Evolutionary conservation across 2,329 filamentous ascomycete species (phyloP).

Genomic region (Neonectria faginata): DNA sequence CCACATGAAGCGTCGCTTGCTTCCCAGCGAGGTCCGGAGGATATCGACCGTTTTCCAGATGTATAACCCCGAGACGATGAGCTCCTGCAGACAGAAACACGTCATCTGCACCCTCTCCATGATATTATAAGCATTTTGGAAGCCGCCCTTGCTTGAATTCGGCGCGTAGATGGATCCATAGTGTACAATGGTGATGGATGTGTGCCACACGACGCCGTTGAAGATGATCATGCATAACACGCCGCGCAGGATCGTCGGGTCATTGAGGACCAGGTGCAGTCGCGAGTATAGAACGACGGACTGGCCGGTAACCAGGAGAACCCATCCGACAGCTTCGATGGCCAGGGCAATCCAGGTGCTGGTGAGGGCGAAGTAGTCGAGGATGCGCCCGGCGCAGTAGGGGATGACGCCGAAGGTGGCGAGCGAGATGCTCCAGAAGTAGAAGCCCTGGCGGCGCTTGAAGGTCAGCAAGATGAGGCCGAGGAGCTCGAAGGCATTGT

Average conservation of each 20-base stretch:
- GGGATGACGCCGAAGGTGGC: conserved; percentile 49
- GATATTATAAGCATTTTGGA: conserved; percentile 49
- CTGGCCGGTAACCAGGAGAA: conserved; percentile 68
- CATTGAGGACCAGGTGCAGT: conserved; percentile 67
- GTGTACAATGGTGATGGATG: conserved; percentile 66
- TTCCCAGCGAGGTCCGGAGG: conserved; percentile 29
- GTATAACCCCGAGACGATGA: conserved; percentile 19
- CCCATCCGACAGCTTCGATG: conserved; percentile 43
- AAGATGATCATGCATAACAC: conserved; percentile 68
- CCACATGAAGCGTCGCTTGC: conserved; percentile 28
- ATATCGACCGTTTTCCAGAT: conserved; percentile 25
- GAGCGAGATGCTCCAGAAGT: conserved; percentile 54
- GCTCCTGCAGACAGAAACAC: conserved; percentile 19
- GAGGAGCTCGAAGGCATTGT: conserved; percentile 49
- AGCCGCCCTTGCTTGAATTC: background rate
- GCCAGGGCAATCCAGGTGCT: conserved; percentile 29
- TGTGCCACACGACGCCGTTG: conserved; percentile 64
- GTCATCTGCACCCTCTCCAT: conserved; percentile 22
- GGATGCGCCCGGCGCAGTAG: conserved; percentile 59
- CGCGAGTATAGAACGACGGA: conserved; percentile 71
- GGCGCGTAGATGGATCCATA: conserved; percentile 59
- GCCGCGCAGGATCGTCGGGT: conserved; percentile 58
- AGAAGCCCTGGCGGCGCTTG: conserved; percentile 47
- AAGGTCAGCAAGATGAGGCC: conserved; percentile 50
- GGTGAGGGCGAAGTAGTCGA: conserved; percentile 51